These are phyloP conservation scores for Eucalyptus dawsonii DNA, from an alignment of 345 rosid genomes.

Conservation along the genomic window DNA sequence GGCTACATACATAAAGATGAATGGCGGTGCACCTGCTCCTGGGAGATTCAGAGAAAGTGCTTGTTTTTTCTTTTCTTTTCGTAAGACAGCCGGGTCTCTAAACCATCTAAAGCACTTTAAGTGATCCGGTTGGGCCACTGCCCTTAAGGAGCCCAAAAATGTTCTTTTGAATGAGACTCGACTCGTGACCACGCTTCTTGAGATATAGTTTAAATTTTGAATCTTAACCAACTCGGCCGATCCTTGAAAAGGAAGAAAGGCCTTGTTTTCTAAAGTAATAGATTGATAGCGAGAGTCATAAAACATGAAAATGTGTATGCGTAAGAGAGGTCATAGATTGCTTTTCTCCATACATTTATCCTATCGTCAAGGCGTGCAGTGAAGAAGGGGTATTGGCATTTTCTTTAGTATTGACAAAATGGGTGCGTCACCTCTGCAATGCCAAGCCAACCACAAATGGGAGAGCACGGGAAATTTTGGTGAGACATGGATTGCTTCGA, in stretches of 20 bases:
- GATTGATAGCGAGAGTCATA: neutral
- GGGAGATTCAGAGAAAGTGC: neutral
- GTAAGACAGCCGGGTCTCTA: neutral
- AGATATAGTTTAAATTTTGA: neutral
- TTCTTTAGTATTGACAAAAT: neutral
- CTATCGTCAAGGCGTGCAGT: neutral
- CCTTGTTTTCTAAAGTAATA: neutral
- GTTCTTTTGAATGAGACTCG: neutral
- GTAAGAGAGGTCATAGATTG: neutral
- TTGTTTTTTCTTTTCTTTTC: neutral
- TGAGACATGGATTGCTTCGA: neutral
- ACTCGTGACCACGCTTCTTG: neutral
- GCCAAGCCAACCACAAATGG: neutral
- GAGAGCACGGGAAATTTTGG: neutral
- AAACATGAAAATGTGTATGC: neutral
- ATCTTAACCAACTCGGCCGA: neutral
- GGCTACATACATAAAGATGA: neutral
- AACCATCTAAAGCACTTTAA: neutral
- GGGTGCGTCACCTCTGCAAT: neutral
- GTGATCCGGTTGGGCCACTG: neutral
- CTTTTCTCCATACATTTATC: neutral
- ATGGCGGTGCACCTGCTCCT: neutral
- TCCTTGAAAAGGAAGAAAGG: neutral
- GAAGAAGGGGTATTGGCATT: neutral
- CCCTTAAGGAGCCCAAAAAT: neutral